A percentile compares a stretch with the other conserved stretches of the same genome.
These are phyloP conservation scores for Stemphylium vesicarium DNA, from an alignment of 2,329 filamentous ascomycete genomes.

Conservation along the genomic window DNA sequence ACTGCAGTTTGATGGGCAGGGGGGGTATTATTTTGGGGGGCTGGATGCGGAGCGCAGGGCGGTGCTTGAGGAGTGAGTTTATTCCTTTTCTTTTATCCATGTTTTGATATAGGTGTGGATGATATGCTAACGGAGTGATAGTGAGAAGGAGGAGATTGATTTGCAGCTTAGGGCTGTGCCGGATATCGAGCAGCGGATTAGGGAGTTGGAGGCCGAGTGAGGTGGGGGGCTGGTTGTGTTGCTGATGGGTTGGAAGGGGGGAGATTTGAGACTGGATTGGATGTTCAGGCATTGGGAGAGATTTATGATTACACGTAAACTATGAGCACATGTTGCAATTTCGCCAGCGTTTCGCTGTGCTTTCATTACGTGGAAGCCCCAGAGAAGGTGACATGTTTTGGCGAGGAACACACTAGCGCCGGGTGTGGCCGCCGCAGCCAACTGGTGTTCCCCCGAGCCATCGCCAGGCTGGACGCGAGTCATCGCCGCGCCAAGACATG, in stretches of 20 bases:
- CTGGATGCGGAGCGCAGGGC: conserved; percentile 87
- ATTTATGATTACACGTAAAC: too few relatives aligned
- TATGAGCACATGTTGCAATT: too few relatives aligned
- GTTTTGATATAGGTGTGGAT: background rate
- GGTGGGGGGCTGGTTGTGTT: background rate
- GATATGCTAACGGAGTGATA: conserved; percentile 49
- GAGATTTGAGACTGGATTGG: too few relatives aligned
- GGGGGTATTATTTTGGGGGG: conserved; percentile 85
- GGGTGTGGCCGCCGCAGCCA: conserved; percentile 3
- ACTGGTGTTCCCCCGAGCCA: conserved; percentile 8
- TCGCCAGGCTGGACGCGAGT: background rate
- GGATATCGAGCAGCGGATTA: conserved; percentile 84
- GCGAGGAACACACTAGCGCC: background rate
- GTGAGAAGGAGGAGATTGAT: conserved; percentile 92
- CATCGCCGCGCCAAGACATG: conserved; percentile 9
- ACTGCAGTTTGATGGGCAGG: conserved; percentile 95
- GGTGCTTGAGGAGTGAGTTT: conserved; percentile 77
- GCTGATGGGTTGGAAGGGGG: background rate
- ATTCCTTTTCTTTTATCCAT: background rate
- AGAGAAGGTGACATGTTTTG: too few relatives aligned
- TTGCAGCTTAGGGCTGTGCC: conserved; percentile 83
- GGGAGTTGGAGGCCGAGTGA: conserved; percentile 66
- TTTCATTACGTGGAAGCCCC: too few relatives aligned
- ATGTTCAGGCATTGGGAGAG: background rate
- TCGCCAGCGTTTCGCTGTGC: too few relatives aligned